phyloP scores from a whole-genome alignment of 805 yeast species.

The Yamadazyma olivae region DNA sequence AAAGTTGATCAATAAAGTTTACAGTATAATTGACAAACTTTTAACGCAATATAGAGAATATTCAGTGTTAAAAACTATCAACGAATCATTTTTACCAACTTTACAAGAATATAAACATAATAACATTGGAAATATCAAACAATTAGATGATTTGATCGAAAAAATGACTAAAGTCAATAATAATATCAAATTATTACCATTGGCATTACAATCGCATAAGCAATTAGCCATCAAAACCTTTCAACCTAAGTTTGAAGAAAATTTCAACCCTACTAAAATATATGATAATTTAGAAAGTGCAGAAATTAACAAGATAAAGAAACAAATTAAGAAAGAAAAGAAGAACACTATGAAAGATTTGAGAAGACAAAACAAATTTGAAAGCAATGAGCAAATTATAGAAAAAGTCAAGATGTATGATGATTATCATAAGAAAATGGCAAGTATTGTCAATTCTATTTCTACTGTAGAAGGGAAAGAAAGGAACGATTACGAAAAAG shows the following conservation, averaged over 20 bases:
- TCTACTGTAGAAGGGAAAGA: slow-evolving; percentile 95
- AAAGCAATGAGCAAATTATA: slow-evolving; percentile 77
- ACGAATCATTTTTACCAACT: slow-evolving; percentile 14
- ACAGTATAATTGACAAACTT: slow-evolving; percentile 28
- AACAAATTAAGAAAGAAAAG: slow-evolving; percentile 86
- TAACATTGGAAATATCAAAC: slow-evolving; percentile 19
- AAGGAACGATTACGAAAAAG: slow-evolving; percentile 87
- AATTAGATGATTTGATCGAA: slow-evolving; percentile 44
- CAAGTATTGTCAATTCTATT: slow-evolving; percentile 78
- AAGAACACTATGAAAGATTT: slow-evolving; percentile 86
- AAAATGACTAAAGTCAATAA: slow-evolving; percentile 48
- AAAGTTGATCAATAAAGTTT: slow-evolving; percentile 30
- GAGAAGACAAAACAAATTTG: slow-evolving; percentile 83
- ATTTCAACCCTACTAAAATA: slow-evolving; percentile 92
- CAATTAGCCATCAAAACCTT: slow-evolving; percentile 80
- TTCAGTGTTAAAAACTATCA: slow-evolving; percentile 58
- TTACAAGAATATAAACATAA: slow-evolving; percentile 21
- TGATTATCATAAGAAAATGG: slow-evolving; percentile 88
- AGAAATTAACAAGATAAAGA: slow-evolving; percentile 78
- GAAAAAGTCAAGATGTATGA: slow-evolving; percentile 73
- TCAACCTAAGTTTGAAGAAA: slow-evolving; percentile 92
- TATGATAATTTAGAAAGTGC: slow-evolving; percentile 74
- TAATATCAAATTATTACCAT: slow-evolving; percentile 48
- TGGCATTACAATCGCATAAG: slow-evolving; percentile 77
- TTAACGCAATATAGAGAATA: slow-evolving; percentile 58